Percentiles rank a stretch among this genome's conserved stretches.
Conservation (phyloP, 2,329 filamentous ascomycete genomes). For the Penicillium sp. region DNA sequence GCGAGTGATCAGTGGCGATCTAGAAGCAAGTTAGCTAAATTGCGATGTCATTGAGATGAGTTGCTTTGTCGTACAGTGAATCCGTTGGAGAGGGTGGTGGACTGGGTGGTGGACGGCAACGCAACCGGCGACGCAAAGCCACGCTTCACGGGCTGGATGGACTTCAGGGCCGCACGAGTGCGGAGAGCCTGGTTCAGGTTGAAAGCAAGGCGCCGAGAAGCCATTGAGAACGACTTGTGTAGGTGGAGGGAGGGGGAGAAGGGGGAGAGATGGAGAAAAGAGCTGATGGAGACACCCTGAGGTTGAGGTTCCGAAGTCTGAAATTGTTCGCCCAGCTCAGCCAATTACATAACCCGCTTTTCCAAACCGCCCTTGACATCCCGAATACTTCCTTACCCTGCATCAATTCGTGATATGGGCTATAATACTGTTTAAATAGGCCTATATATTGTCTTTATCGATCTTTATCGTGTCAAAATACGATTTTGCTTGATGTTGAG, state of each 20-base stretch:
- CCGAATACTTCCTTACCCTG: constrained; percentile 31
- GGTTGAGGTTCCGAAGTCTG: constrained; percentile 43
- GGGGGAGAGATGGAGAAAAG: constrained; percentile 48
- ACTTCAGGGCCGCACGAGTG: constrained; percentile 78
- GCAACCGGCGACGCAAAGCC: constrained; percentile 83
- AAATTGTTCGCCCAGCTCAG: constrained; percentile 43
- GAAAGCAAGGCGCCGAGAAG: constrained; percentile 94
- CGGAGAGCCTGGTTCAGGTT: constrained; percentile 89
- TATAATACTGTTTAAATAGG: neutral
- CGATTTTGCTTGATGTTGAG: neutral
- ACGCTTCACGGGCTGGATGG: constrained; percentile 73
- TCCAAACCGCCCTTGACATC: constrained; percentile 35
- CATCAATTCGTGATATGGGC: neutral
- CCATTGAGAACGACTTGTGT: constrained; percentile 61
- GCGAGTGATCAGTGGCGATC: constrained; percentile 97
- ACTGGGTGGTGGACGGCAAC: constrained; percentile 78
- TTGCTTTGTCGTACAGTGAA: constrained; percentile 69
- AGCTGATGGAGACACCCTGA: constrained; percentile 37
- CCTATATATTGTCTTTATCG: neutral
- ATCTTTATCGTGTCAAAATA: neutral
- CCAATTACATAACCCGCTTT: constrained; percentile 46
- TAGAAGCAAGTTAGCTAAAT: constrained; percentile 44
- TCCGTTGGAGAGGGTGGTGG: constrained; percentile 94
- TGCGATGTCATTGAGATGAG: constrained; percentile 18
- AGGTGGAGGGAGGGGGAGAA: constrained; percentile 37